Base-by-base conservation (phyloP, 1,284 basidiomycete genomes). In the Fomes fomentarius region DNA sequence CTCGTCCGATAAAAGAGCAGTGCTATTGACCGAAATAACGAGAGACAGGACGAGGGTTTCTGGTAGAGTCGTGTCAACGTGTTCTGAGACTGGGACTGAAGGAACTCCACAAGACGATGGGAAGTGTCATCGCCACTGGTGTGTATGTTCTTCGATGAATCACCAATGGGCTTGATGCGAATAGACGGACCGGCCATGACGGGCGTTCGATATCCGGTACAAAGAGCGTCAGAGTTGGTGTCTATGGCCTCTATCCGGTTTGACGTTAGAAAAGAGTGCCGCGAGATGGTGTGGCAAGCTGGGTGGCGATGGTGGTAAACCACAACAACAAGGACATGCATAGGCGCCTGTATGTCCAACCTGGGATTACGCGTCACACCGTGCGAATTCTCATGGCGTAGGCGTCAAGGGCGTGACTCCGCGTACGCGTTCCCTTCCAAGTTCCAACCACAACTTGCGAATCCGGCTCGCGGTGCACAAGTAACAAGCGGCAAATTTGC, bases 31-130 rank as follows among this genome's bases (percentile, higher is more conserved):
- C 95, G 86, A 71, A 98, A 95, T 70, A 99, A 88, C 39, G 94
- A 93, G 30, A 99, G 83, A 74, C 95, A 97, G 70, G 93, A 91
- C 2, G 94, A 96, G 19, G 96, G 95, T 17, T 87, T 85, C 65
- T 89, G 83, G 71, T 97, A 99, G 44, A 98, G 79, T 43, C 93
- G 83, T 44, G 85, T 90, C 54, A 96, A 79, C 35, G 91, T 90
- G 45, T 83, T 88, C 66, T 93, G 89, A 0, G 93, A 90, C 66
- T 97, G 93, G 7, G 86, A 84, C 62, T 94, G 89, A 33, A 99
- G 79, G 72, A 97, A 98, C 1, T 87, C 83, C 24, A 92, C 73
- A n/a, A 92, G 71, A 2, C 83, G 76, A 67, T 93, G 89, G 22
- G 81, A 74, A 21, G 45, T 54, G 22, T 56, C 57, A 25, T 67